These are phyloP conservation scores for Ophiostoma montium DNA, from an alignment of 2,329 filamentous ascomycete species.

Conservation along the genomic window DNA sequence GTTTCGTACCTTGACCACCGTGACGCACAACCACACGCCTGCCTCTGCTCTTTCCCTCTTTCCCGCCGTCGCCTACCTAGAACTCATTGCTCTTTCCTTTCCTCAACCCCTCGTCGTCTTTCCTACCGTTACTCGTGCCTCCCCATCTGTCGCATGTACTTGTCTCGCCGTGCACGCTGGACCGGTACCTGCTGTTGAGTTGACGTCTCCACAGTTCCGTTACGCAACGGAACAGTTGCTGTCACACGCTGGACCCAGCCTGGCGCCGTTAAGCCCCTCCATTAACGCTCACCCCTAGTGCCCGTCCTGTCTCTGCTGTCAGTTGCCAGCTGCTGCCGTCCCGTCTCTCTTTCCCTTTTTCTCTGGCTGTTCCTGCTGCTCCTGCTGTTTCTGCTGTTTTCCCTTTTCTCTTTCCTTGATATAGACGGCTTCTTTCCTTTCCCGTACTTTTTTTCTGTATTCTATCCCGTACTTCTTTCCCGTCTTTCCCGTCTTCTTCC, in stretches of 20 bases:
- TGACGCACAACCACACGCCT: too few species aligned
- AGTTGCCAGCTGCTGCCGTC: neutral
- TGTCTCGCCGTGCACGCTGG: neutral
- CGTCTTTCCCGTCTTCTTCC: neutral
- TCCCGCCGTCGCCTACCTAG: too few species aligned
- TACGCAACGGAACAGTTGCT: constrained; percentile 10
- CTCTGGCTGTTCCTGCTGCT: neutral
- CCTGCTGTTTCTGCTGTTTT: neutral
- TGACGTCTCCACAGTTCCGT: constrained; percentile 11
- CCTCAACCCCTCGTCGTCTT: too few species aligned
- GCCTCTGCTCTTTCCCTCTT: too few species aligned
- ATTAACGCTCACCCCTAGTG: neutral
- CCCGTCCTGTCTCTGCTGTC: neutral
- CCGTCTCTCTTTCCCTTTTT: neutral
- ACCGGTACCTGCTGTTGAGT: neutral
- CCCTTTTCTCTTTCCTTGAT: neutral
- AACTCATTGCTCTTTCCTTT: too few species aligned
- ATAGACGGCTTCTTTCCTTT: neutral
- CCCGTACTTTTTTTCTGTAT: neutral
- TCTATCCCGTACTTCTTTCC: neutral
- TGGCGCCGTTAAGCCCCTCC: neutral
- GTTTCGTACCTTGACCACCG: too few species aligned
- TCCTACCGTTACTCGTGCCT: neutral
- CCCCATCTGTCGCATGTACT: neutral
- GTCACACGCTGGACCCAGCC: neutral